Evolutionary conservation across 768 basidiomycete species (phyloP).

Genomic region (Suillus subalutaceus): DNA sequence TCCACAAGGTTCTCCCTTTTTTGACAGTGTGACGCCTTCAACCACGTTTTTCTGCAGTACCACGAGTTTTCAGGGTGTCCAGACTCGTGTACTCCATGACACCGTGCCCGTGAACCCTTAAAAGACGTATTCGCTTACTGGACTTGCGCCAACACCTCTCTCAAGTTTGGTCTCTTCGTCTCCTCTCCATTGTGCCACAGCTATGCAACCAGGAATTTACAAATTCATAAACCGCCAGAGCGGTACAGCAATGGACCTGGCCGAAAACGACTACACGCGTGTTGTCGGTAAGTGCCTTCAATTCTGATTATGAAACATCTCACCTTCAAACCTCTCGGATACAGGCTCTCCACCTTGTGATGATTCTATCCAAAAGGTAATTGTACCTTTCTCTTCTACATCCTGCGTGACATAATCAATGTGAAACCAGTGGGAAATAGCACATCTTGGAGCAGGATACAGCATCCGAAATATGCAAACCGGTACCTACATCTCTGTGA

Average conservation of each 20-base stretch:
- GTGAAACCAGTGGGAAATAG: too few species aligned
- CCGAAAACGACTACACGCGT: conserved; percentile 16
- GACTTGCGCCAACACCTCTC: background rate
- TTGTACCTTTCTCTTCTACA: too few species aligned
- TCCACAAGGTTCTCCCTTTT: background rate
- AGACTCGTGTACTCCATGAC: background rate
- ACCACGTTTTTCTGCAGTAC: background rate
- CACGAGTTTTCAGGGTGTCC: background rate
- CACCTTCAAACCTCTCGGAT: too few species aligned
- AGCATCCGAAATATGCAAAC: too few species aligned
- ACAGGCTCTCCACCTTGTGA: too few species aligned
- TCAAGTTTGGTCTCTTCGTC: background rate
- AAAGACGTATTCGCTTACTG: background rate
- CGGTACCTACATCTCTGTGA: too few species aligned
- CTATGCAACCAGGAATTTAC: conserved; percentile 33
- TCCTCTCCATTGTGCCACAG: background rate
- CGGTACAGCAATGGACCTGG: conserved; percentile 35
- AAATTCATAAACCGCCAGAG: conserved; percentile 25
- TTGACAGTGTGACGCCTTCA: background rate
- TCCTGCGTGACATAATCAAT: too few species aligned
- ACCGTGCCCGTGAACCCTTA: background rate
- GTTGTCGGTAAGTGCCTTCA: too few species aligned
- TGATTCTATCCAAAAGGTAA: too few species aligned
- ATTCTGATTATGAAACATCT: too few species aligned
- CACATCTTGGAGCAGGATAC: too few species aligned